Conservation (phyloP, 129 eudicot genomes). For the Mikania micrantha region DNA sequence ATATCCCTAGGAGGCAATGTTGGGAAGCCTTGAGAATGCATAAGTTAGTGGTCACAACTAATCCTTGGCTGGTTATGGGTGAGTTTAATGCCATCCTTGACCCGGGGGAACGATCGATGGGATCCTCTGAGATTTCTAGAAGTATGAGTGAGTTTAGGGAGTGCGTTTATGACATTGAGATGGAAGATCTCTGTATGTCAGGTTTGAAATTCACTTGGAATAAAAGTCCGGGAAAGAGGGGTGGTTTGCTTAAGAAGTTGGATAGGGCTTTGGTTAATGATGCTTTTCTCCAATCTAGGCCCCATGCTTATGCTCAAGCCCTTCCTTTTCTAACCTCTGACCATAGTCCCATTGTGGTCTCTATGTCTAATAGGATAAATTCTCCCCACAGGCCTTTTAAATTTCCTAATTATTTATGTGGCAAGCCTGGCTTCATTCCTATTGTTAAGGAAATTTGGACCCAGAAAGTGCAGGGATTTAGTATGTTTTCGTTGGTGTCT, state of each 20-base stretch:
- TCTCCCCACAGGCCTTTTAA: not conserved
- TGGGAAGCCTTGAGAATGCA: not conserved
- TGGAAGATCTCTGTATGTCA: not conserved
- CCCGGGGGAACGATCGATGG: not conserved
- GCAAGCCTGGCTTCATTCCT: not conserved
- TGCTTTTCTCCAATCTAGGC: not conserved
- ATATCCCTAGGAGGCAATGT: not conserved
- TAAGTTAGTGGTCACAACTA: rapidly evolving
- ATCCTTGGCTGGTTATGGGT: not conserved
- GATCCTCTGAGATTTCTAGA: not conserved
- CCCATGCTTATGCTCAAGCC: not conserved
- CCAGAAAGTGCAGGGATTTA: rapidly evolving
- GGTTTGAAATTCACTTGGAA: not conserved
- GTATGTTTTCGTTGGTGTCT: not conserved
- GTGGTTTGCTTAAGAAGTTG: too few relatives aligned
- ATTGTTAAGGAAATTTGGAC: not conserved
- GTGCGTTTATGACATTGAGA: not conserved
- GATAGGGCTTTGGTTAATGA: not conserved
- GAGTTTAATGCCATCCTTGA: not conserved
- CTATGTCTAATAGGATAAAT: rapidly evolving
- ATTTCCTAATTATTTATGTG: not conserved
- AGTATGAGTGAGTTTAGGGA: not conserved
- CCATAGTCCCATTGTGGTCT: not conserved
- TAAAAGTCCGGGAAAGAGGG: not conserved
- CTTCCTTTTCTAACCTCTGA: not conserved